phyloP scores from a whole-genome alignment of 1,284 basidiomycete genomes.

The Pseudozyma thailandica region DNA sequence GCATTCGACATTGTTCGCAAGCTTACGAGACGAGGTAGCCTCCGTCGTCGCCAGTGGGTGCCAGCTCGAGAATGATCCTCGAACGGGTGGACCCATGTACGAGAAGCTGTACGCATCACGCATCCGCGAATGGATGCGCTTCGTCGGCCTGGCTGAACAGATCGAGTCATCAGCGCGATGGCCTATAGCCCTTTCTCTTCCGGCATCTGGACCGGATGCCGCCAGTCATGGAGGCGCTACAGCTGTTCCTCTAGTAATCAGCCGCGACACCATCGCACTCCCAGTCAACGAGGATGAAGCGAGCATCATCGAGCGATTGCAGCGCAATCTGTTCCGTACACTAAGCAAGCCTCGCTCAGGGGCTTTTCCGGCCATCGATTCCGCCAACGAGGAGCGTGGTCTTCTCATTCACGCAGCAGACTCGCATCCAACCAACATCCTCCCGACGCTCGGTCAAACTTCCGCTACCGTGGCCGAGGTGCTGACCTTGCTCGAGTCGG shows the following conservation, averaged over 20 bases:
- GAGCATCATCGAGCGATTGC: conserved; percentile 43
- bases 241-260: conserved; percentile 41
- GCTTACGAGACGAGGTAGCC: conserved; percentile 48
- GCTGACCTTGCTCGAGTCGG: conserved; percentile 34
- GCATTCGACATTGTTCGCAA: conserved; percentile 25
- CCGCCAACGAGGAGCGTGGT: conserved; percentile 23
- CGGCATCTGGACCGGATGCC: conserved; percentile 8
- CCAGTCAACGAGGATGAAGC: conserved; percentile 48
- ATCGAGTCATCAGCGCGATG: conserved; percentile 58
- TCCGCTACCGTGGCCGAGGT: conserved; percentile 48
- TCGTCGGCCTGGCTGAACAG: conserved; percentile 58
- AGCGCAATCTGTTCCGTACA: conserved; percentile 12
- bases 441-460: conserved; percentile 35
- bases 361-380: conserved; percentile 2
- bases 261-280: conserved; percentile 47
- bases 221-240: conserved; percentile 1
- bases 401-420: conserved; percentile 38
- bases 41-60: conserved; percentile 38
- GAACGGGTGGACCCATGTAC: conserved; percentile 44
- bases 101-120: conserved; percentile 44
- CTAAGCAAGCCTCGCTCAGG: conserved; percentile 4
- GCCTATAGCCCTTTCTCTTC: conserved; percentile 49
- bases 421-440: conserved; percentile 37
- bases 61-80: conserved; percentile 45
- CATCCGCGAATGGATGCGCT: conserved; percentile 59